Base-by-base conservation (phyloP, 768 basidiomycete species). In the Panus rudis region DNA sequence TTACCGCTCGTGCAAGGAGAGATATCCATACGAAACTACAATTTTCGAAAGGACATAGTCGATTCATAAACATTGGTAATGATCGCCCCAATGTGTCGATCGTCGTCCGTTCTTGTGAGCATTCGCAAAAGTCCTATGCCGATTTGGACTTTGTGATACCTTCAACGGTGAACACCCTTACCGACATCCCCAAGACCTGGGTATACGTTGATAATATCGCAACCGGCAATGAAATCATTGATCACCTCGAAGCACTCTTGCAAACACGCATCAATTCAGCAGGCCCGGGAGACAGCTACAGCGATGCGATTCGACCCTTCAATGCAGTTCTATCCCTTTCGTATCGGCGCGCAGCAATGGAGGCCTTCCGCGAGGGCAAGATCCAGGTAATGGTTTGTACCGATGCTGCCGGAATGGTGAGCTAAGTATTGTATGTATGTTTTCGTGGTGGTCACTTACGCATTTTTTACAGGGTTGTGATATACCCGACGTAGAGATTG, bases 91-190 rank as follows among this genome's bases (percentile, higher is more conserved):
- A 63, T 48, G 62, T 66, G 6, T 57, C 64, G 1, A 27, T 62
- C 0, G 53, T 65, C 3, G 56, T 68, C 7, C 63, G 63, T 6
- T 56, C 53, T 13, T 63, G 64, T 13, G 49, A 64, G 21, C 48
- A 66, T 43, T 45, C 63, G 3, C 54, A 60, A 40, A 64, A 61
- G 38, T 55, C 58, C 0, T 63, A 53, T 38, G 11, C 47, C 0
- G 64, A 68, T 47, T 47, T 65, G 10, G 54, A 63, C 41, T 68
- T 68, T 37, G 7, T 66, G 2, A 49, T 66, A 3, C 52, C 56
- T 0, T 37, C 16, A 3, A 17, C 14, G 8, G 37, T 56, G 2
- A 22, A 20, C 19, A 23, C 22, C 0, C 33, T 45, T 0, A 17
- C 23, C 4, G 54, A 62, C 32, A 58, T 64, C 37, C 44, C 41